Base-by-base conservation (phyloP, 768 basidiomycete genomes). In the Sutorius australiensis region DNA sequence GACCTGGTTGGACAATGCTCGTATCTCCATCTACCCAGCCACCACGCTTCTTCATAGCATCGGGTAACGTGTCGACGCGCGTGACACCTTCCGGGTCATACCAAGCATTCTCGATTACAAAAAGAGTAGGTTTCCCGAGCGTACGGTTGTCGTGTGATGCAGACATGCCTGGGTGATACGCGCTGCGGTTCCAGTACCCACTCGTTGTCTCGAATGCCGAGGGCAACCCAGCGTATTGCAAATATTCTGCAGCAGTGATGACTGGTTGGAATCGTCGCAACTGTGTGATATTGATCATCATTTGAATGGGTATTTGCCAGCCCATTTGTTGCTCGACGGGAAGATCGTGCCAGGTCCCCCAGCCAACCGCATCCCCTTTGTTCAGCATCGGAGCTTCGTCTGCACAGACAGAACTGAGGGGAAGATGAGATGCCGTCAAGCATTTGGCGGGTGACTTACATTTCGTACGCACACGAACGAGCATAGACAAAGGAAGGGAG, bases 401-500 rank as follows among this genome's bases (percentile, higher is more conserved):
- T 47, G 73, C 68, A 52, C 75, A 76, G 31, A 69, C 69, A 33
- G 55, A 42, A 46, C 72, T 68, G 40, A 32, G 11, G 8, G 24
- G 38, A 14, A 7, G 10, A 24, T 58, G 32, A 60, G 54, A 39
- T 5, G 17, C 19, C n/a, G 31, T 37, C 6, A 1, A 30, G 32
- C 49, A 16, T 33, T 16, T 13, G 37, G 17, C 21, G 7, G 24
- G 42, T 19, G 10, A 59, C 73, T 32, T 53, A 72, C 72, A 68
- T 67, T 42, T 67, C 65, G 50, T 70, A 77, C 55, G 71, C 72
- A 55, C 77, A 77, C 1, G 70, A 66, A 27, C 76, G 67, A n/a
- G 75, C 73, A 45, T 77, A 77, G 46, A 77, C 68, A 54, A 71
- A 72, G 11, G 73, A 71, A 14, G 73, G 76, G 3, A 76, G 53